Base-by-base conservation (phyloP, 129 eudicot species). In the Rutidosis leptorrhynchoides region DNA sequence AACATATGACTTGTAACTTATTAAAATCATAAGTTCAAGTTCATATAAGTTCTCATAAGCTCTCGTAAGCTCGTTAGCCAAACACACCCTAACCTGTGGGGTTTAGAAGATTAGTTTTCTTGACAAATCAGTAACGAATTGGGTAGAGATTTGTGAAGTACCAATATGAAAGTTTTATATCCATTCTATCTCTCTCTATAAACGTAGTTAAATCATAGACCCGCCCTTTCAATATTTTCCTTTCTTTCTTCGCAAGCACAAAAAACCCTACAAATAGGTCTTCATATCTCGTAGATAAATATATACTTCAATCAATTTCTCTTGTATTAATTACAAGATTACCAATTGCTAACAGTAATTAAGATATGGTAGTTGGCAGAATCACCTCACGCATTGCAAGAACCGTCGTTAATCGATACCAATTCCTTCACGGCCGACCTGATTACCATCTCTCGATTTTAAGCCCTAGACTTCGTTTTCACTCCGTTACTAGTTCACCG, bases 361-460 rank as follows among this genome's bases (percentile, higher is more conserved):
- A 40, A 40, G 46, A 2, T 40, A 40, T 86, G 89, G 74, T 78
- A 55, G 54, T 78, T 23, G 61, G 79, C 46, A 78, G 84, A 48
- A 59, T 83, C 17, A 70, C 83, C 22, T 28, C 83, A 19, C 84
- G 84, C 55, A 54, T 83, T 22, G 80, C 96, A 12, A 70, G 81
- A 68, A 58, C 76, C 65, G 72, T 78, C 29, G 53, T 65, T 37
- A 59, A 43, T 80, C 85, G 76, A 17, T 78, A 67, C 53, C 68
- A 52, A 65, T 72, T 72, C 59, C 70, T 77, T 72, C 24, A 40
- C 43, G 62, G 63, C 26, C 81, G 85, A 48, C 74, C 37, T 37
- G 66, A 68, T 26, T 22, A 22, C 15, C 61, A 15, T 37, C 33
- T 16, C n/a, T 30, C 76, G 15, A 28, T 64, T 27, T 75, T 75